phyloP scores from a whole-genome alignment of 108 stramenopile species.

The Cylindrotheca closterium region DNA sequence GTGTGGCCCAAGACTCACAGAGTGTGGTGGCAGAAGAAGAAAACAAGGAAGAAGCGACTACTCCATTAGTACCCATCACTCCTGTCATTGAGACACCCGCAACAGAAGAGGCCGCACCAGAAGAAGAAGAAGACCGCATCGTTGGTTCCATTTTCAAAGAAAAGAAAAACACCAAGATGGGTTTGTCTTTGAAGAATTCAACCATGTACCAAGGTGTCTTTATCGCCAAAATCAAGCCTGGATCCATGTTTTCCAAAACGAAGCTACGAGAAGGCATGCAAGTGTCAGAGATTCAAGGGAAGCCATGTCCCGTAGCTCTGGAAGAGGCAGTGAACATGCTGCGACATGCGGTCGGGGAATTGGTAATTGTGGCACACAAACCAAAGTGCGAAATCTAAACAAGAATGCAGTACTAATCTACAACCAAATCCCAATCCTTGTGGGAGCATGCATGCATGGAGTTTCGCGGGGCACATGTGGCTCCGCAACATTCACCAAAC shows the following conservation, averaged over 20 bases:
- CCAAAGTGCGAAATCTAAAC: neutral
- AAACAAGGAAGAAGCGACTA: too few species aligned
- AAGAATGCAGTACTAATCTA: too few species aligned
- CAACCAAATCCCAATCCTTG: too few species aligned
- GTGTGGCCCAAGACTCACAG: too few species aligned
- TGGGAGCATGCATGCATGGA: too few species aligned
- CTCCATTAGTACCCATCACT: too few species aligned
- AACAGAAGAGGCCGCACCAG: neutral
- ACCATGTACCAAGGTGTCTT: conserved; percentile 26
- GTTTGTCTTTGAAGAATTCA: conserved; percentile 30
- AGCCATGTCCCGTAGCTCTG: conserved; percentile 8
- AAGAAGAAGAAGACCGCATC: neutral
- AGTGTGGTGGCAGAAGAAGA: too few species aligned
- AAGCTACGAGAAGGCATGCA: conserved; percentile 17
- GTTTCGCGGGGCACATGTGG: too few species aligned
- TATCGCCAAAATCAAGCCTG: conserved; percentile 23
- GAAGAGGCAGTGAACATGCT: conserved; percentile 32
- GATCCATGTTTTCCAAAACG: conserved; percentile 17
- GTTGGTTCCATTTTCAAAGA: conserved; percentile 18
- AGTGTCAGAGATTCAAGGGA: conserved; percentile 27
- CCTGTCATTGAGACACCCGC: too few species aligned
- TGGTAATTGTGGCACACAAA: conserved; percentile 14
- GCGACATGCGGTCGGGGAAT: conserved; percentile 12
- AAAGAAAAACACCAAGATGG: conserved; percentile 12
- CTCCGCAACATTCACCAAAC: too few species aligned